Evolutionary conservation across 108 stramenopile species (phyloP).

Genomic region (Skeletonema tropicum): DNA sequence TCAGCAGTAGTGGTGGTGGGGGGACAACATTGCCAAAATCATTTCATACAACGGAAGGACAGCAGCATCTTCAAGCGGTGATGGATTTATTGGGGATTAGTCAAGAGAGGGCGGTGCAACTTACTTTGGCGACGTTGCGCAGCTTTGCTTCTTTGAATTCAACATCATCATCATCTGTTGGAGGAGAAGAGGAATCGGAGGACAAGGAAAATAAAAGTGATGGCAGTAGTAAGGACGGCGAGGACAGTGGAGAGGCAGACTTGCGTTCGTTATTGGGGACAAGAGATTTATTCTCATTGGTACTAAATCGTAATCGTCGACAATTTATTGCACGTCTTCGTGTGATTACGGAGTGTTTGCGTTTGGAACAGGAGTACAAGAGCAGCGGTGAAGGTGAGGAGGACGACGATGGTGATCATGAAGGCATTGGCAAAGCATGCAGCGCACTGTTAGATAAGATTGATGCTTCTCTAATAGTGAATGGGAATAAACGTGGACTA

Average conservation of each 20-base stretch:
- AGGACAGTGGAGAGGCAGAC: slow-evolving; percentile 5
- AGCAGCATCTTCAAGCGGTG: slow-evolving; percentile 47
- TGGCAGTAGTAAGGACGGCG: neutral
- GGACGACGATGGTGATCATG: neutral
- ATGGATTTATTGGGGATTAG: slow-evolving; percentile 47
- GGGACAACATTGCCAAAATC: slow-evolving; percentile 32
- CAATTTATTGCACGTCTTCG: slow-evolving; percentile 55
- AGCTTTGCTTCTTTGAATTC: slow-evolving; percentile 1
- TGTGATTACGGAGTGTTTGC: slow-evolving; percentile 57
- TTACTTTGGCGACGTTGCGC: slow-evolving; percentile 56
- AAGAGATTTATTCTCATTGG: slow-evolving; percentile 32
- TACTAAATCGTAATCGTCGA: slow-evolving; percentile 30
- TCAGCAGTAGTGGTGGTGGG: neutral
- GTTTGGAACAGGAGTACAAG: slow-evolving; percentile 46
- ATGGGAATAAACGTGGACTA: slow-evolving; percentile 31
- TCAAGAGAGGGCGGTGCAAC: slow-evolving; percentile 40
- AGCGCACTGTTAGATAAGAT: slow-evolving; percentile 13
- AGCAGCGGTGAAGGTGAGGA: neutral
- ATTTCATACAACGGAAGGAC: slow-evolving; percentile 54
- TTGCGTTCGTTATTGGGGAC: slow-evolving; percentile 61
- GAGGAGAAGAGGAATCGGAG: neutral
- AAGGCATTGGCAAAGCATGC: neutral
- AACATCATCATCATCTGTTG: neutral
- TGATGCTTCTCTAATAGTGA: slow-evolving; percentile 24
- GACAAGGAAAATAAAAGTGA: slow-evolving; percentile 13